Evolutionary conservation across 1,284 basidiomycete species (phyloP), one percentile per base, ranked within the genome.

Genomic region (Puccinia novopanici): DNA sequence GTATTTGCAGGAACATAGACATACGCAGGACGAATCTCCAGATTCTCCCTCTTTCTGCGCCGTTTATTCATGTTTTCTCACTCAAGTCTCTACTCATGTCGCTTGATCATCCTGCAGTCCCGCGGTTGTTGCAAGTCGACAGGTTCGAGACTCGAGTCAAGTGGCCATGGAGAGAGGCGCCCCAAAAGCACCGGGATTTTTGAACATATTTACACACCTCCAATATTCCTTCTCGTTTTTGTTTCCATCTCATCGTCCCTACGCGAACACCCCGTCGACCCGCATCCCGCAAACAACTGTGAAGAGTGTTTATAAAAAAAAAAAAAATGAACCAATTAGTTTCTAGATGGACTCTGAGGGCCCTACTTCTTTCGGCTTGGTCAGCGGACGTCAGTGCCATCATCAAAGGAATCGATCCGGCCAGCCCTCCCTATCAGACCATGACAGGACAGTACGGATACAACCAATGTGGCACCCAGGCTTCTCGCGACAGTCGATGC

Each of bases 401-500:
- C 19, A 48, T 79, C 55, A 79, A 79, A 40, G 57, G 68, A n/a
- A 61, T 79, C 40, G 40, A 72, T 52, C 50, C 67, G 12, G 6
- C n/a, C 19, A 59, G 61, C 17, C 65, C 54, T 50, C 77, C 77
- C 2, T 59, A 71, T 52, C 67, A 79, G 61, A 68, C 77, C 8
- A 70, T 59, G 48, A 34, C 27, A 15, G 77, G 77, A 19, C 55
- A 52, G 15, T 79, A 72, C 30, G 77, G 77, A 37, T 79, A 72
- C 37, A 79, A 79, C 24, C 65, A 71, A 61, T 79, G 77, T 27
- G 65, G 67, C 27, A 61, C 67, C 17, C 27, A 17, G 17, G 34
- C 77, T 61, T 79, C 77, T 45, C 67, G 34, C 10, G 55, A 72
- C 50, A 79, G 77, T 45, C 40, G 45, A 72, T 79, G 77, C 57